Evolutionary conservation across 1,284 basidiomycete genomes (phyloP).

Genomic region (Leccinum pachyderme): DNA sequence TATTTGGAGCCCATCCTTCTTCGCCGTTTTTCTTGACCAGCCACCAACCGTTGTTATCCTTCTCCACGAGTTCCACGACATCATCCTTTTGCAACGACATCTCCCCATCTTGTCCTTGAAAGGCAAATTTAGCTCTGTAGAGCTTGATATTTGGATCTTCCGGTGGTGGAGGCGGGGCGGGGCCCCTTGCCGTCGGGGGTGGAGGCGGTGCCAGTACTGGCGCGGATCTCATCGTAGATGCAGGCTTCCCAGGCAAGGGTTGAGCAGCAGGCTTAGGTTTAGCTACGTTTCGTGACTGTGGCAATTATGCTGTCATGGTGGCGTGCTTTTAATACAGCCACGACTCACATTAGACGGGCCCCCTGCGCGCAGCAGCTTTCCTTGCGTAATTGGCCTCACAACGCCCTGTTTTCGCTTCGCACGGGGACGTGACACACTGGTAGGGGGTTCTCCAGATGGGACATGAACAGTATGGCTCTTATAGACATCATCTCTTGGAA

Average conservation of each 20-base stretch:
- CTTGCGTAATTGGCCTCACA: constrained; percentile 81
- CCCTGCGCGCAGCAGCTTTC: constrained; percentile 77
- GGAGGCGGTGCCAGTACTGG: constrained; percentile 43
- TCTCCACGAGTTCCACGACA: constrained; percentile 87
- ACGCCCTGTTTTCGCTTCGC: constrained; percentile 86
- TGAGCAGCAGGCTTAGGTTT: constrained; percentile 58
- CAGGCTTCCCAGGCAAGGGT: constrained; percentile 53
- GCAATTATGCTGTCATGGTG: constrained; percentile 16
- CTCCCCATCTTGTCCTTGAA: constrained; percentile 90
- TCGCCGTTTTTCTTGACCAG: constrained; percentile 81
- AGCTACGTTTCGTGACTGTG: constrained; percentile 47
- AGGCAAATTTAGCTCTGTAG: constrained; percentile 88
- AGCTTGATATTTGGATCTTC: constrained; percentile 67
- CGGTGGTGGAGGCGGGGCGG: constrained; percentile 48
- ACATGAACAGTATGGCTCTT: constrained; percentile 94
- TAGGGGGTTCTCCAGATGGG: constrained; percentile 82
- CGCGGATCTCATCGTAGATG: constrained; percentile 25
- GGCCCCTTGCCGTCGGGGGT: constrained; percentile 39
- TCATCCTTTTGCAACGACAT: constrained; percentile 91
- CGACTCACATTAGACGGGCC: constrained; percentile 62
- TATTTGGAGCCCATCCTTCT: constrained; percentile 96
- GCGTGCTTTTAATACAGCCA: neutral
- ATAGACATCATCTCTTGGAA: constrained; percentile 83
- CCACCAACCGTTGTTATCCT: constrained; percentile 98
- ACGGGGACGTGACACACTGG: constrained; percentile 78